Conservation (phyloP, 257 asterid species). For the Capsicum pubescens region DNA sequence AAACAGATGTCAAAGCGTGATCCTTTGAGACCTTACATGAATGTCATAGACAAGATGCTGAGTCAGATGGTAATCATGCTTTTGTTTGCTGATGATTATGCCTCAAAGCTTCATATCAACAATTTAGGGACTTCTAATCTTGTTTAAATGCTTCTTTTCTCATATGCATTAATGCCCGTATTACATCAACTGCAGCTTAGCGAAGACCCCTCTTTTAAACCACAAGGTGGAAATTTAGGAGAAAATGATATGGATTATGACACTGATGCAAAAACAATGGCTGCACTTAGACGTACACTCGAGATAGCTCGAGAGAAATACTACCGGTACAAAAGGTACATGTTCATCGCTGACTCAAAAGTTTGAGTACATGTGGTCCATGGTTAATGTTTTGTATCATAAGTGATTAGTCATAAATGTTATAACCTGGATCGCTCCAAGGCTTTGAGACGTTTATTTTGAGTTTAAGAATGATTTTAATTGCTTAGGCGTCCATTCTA, state of each 20-base stretch:
- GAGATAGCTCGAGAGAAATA: constrained; percentile 66
- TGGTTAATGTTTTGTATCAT: constrained; percentile 3
- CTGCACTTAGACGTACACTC: constrained; percentile 72
- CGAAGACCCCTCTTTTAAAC: constrained; percentile 75
- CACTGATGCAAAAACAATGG: constrained; percentile 80
- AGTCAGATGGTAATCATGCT: constrained; percentile 62
- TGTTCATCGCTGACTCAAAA: constrained; percentile 18
- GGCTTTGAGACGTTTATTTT: constrained; percentile 5
- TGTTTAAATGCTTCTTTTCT: constrained; percentile 18
- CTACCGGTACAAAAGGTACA: constrained; percentile 72
- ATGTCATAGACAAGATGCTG: constrained; percentile 68
- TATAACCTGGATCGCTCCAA: background rate
- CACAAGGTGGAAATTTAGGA: constrained; percentile 80
- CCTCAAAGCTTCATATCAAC: background rate
- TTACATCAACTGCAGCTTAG: constrained; percentile 54
- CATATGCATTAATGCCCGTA: constrained; percentile 7
- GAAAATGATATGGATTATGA: constrained; percentile 86
- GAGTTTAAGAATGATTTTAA: constrained; percentile 3
- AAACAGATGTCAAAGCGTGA: constrained; percentile 84
- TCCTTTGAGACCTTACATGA: constrained; percentile 76
- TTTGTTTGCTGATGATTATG: constrained; percentile 20
- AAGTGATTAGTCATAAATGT: background rate
- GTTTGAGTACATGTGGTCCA: constrained; percentile 9
- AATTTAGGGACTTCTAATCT: background rate
- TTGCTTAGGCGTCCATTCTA: background rate